Conservation (phyloP, 768 basidiomycete species). For the Clavaria fumosa region DNA sequence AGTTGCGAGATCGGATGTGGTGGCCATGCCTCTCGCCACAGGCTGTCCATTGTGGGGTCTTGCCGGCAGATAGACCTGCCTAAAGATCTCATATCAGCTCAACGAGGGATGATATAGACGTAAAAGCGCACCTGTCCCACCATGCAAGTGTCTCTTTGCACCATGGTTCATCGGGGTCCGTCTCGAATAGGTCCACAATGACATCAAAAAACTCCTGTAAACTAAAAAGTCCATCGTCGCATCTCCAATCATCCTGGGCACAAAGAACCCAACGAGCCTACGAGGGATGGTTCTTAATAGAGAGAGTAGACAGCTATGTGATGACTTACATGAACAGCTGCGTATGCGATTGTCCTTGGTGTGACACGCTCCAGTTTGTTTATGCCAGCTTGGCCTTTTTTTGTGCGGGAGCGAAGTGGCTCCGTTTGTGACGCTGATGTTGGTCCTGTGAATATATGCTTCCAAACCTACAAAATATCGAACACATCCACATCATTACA, state of each 20-base stretch:
- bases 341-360: conserved; percentile 7
- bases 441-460: conserved; percentile 8
- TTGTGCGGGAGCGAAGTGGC: conserved; percentile 1
- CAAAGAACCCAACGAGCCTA: conserved; percentile 6
- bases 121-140: conserved; percentile 9
- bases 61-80: no score
- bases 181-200: conserved; percentile 6
- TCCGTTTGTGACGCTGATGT: conserved; percentile 4
- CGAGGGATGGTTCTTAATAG: not conserved
- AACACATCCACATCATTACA: not conserved
- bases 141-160: conserved; percentile 5
- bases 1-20: no score
- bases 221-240: conserved; percentile 6
- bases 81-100: no score
- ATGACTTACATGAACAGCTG: conserved; percentile 8
- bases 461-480: conserved; percentile 5
- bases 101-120: no score
- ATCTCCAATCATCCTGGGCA: conserved; percentile 7
- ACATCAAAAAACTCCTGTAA: conserved; percentile 3
- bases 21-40: no score
- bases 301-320: not conserved
- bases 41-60: no score
- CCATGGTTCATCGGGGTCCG: conserved; percentile 4
- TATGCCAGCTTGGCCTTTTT: conserved; percentile 6
- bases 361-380: conserved; percentile 5